Base-by-base conservation (phyloP, 139 green algal species). In the Haematococcus sp. region DNA sequence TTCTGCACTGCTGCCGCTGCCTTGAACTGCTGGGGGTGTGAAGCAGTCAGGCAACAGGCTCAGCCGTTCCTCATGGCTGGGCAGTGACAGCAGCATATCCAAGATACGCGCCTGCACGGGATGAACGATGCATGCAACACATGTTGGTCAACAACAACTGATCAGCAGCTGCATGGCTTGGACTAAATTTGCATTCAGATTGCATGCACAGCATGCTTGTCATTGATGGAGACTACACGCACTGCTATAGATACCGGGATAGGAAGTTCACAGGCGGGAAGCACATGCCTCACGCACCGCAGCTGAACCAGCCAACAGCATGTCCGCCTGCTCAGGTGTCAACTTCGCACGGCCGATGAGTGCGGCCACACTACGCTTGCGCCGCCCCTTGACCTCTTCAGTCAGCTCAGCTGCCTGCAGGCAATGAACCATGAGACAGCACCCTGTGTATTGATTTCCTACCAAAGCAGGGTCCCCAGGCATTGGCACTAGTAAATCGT, bases 21-120 rank as follows among this genome's bases (percentile, higher is more conserved):
- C 40, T 11, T 49, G 40, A 11, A 11, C 40, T 11, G 23, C 25
- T 20, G 83, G 83, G 19, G 84, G 84, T 16, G 77, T 84, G 73
- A 89, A 89, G 77, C 84, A 89, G 73, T 89, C 84, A 4, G 84
- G 84, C 40, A 89, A 68, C 54, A 80, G 66, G 27, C 51, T 78
- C 16, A 82, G 23, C 11, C 84, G 75, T 46, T 85, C 80, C 22
- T 55, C 67, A 9, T 27, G 56, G 27, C 49, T 77, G 9, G 64
- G 61, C 31, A 85, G 35, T 2, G 27, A 27, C 44, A 89, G 73
- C 51, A 89, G 73, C 78, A 89, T 74, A 55, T 89, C 84, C 55
- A 80, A 68, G 58, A 88, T 88, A 31, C 82, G 79, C 2, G 55
- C 70, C 76, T 81, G 74, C 11, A 46, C 22, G 28, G 1, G 2